Evolutionary conservation across 1,284 basidiomycete genomes (phyloP).

Genomic region (Grifola frondosa): DNA sequence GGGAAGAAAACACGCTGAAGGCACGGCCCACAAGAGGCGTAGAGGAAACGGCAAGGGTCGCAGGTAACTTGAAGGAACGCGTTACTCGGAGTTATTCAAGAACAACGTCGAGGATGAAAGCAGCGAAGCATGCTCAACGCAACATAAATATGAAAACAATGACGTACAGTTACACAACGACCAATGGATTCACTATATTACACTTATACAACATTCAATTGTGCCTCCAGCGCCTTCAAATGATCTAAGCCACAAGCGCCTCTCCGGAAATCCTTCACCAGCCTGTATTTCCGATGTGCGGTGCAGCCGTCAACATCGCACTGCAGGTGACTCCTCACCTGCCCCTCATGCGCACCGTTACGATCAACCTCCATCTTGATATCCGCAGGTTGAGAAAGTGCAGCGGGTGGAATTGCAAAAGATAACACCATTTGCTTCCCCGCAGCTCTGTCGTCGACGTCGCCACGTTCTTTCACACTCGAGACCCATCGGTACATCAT

Average conservation of each 20-base stretch:
- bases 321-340: constrained; percentile 7
- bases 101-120: too few species aligned
- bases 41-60: too few species aligned
- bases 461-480: constrained; percentile 33
- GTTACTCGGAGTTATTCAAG: too few species aligned
- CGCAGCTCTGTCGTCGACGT: constrained; percentile 4
- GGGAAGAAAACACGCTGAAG: too few species aligned
- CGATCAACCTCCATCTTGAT: constrained; percentile 23
- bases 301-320: constrained; percentile 52
- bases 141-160: too few species aligned
- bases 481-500: constrained; percentile 68
- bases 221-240: constrained; percentile 49
- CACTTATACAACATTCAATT: constrained; percentile 13
- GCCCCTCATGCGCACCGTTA: constrained; percentile 21
- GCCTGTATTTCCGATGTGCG: constrained; percentile 48
- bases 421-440: constrained; percentile 40
- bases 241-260: constrained; percentile 59
- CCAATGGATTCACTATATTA: too few species aligned
- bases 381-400: constrained; percentile 27
- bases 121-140: too few species aligned
- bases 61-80: too few species aligned
- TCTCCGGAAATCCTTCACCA: constrained; percentile 46
- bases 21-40: too few species aligned
- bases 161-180: too few species aligned
- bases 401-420: constrained; percentile 52